Evolutionary conservation across 2,329 filamentous ascomycete genomes (phyloP), one percentile per base, ranked within the genome.

Genomic region (Alternaria angustiovoidea): DNA sequence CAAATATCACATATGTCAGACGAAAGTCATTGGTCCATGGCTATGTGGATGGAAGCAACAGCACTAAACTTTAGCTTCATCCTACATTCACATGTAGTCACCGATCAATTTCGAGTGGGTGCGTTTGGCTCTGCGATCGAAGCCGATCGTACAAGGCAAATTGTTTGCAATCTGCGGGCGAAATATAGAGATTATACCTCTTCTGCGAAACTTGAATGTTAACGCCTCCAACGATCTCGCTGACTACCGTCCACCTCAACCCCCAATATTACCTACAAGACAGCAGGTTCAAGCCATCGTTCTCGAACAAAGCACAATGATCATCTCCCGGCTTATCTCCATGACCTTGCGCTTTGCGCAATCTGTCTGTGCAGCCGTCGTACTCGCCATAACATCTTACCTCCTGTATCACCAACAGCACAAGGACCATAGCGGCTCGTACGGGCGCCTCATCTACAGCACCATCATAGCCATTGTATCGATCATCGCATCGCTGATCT

Each of bases 371-470:
- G 88, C 85, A 16, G 84, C 86, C 68, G 89, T 92, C 76, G 63
- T 81, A 73, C 59, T 63, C 20, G 51, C 65, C 43, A 38, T 69
- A 26, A 47, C 61, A 14, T 51, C 67, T 32, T 49, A 61, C 48
- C 68, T 71, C 65, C 55, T 68, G 24, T 22, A 68, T 41, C 24
- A 68, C 41, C 52, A 58, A 28, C 43, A 62, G 61, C 59, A 70
- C 36, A 63, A 80, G 42, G 76, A 81, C 41, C 81, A 82, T 54
- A 76, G 81, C 60, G 88, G 86, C 84, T 79, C 82, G 20, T 80
- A 86, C 41, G 86, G 84, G 43, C 88, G 90, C 56, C 89, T 89
- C 81, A 91, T 93, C 79, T 94, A 93, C 82, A 88, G 89, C 58
- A 86, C 90, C 72, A 86, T 92, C 16, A 83, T 93, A 20, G 88